Base-by-base conservation (phyloP, 805 yeast genomes). In the Saccharomyces jurei region DNA sequence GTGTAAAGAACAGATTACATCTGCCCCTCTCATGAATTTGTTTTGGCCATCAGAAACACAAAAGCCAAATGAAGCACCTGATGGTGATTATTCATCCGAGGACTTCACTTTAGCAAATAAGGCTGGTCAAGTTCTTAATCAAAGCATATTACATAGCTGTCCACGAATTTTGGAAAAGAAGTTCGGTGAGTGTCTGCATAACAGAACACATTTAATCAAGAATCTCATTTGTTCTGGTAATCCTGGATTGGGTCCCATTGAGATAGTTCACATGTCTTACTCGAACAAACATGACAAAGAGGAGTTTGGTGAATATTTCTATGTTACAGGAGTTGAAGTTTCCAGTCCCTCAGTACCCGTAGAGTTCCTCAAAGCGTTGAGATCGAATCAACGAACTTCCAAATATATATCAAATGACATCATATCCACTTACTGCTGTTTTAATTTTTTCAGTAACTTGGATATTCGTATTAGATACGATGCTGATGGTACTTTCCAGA, bases 241-340 rank as follows among this genome's bases (percentile, higher is more conserved):
- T 25, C 30, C 63, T 52, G 83, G 83, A n/a, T 64, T 85, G 25
- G 95, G 95, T 0, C 88, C 90, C 2, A 86, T 90, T 2, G 95
- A 87, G 68, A 71, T 87, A 54, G 81, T 63, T 50, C 63, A 77
- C 60, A 59, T 75, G n/a, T 70, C 79, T n/a, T 65, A 69, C 31
- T 72, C 72, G 54, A 77, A 79, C 49, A 74, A 72, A 54, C 71
- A 68, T 5, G 41, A 57, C 13, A 58, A 54, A 41, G 75, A 77
- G 53, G 85, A 81, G 55, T 70, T 73, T 13, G 81, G 85, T 1
- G 75, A 74, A 51, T 80, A 77, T 52, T 81, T 78, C 56, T 76
- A 72, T 57, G 65, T 76, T 28, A 73, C 76, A 1, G 83, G 84
- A 3, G 60, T 80, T 25, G 80, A 78, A 58, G 65, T 74, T 1